A percentile compares a stretch with the other conserved stretches of the same genome.
Evolutionary conservation across 2,329 filamentous ascomycete species (phyloP).

Genomic region (Trichoderma atroviride): DNA sequence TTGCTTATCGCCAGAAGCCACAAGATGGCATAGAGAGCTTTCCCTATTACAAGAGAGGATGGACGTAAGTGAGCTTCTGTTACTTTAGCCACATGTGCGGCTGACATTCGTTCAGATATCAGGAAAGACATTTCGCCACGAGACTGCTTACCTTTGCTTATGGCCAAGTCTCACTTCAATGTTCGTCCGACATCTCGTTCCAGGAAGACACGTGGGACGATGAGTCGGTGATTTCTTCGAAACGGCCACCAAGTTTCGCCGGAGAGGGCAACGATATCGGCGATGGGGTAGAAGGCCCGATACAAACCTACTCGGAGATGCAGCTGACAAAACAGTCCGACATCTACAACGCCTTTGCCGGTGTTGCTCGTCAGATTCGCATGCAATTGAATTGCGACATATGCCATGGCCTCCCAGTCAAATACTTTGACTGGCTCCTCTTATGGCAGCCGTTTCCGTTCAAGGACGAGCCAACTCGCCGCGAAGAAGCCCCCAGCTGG

Average conservation of each 20-base stretch:
- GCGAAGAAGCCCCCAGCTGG: background rate
- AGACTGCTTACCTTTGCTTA: background rate
- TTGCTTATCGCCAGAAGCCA: background rate
- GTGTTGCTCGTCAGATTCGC: background rate
- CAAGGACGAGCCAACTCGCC: background rate
- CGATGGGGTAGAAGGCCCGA: background rate
- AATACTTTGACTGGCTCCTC: conserved; percentile 9
- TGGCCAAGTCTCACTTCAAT: background rate
- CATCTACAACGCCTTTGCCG: conserved; percentile 5
- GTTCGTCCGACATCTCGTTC: background rate
- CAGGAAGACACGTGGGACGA: background rate
- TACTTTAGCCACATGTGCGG: background rate
- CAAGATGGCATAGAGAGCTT: background rate
- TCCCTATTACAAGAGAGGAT: background rate
- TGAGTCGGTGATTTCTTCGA: background rate
- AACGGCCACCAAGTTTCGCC: background rate
- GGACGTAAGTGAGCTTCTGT: background rate
- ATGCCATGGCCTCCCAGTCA: background rate
- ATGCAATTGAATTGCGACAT: background rate
- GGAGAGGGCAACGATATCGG: background rate
- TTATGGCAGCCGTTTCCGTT: background rate
- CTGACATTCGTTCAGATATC: background rate
- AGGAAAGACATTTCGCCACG: background rate
- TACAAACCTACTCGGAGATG: background rate
- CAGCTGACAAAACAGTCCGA: background rate